phyloP scores from a whole-genome alignment of 2,329 filamentous ascomycete genomes.

The Calonectria honghensis region DNA sequence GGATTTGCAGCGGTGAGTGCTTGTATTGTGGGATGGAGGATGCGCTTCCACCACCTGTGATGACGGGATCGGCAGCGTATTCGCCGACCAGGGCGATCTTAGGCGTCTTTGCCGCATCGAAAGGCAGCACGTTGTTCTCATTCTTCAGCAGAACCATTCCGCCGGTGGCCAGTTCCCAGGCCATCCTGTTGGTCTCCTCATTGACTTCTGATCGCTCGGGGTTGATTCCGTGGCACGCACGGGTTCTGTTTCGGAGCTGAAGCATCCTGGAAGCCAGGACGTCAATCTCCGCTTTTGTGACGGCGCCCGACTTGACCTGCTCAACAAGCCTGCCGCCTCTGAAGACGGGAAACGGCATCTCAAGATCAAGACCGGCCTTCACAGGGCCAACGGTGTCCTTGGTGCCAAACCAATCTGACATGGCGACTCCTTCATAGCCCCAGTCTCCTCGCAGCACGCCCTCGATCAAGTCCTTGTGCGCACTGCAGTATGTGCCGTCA shows the following conservation, averaged over 20 bases:
- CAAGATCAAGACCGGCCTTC: conserved; percentile 42
- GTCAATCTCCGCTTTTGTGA: conserved; percentile 36
- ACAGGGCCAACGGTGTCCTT: conserved; percentile 28
- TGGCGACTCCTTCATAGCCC: conserved; percentile 40
- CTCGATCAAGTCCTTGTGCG: conserved; percentile 14
- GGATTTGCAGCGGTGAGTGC: conserved; percentile 33
- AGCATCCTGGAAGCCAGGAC: conserved; percentile 15
- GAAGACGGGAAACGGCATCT: conserved; percentile 46
- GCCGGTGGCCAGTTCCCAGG: conserved; percentile 29
- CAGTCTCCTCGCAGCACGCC: conserved; percentile 41
- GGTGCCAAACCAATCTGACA: conserved; percentile 51
- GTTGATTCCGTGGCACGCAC: conserved; percentile 10
- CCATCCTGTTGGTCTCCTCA: conserved; percentile 40
- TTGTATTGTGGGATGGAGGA: conserved; percentile 43
- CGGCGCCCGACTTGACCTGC: not conserved
- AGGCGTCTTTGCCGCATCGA: not conserved
- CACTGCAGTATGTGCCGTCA: conserved; percentile 38
- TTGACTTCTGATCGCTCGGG: conserved; percentile 39
- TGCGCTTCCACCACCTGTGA: conserved; percentile 46
- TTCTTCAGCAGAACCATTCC: conserved; percentile 48
- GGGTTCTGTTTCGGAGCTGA: conserved; percentile 37
- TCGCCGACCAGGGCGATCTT: conserved; percentile 42
- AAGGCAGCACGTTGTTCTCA: conserved; percentile 20
- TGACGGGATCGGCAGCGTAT: conserved; percentile 34
- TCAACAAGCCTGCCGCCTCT: conserved; percentile 38